These are phyloP conservation scores for Breynia disticha DNA, from an alignment of 441 rosid species.

Conservation along the genomic window DNA sequence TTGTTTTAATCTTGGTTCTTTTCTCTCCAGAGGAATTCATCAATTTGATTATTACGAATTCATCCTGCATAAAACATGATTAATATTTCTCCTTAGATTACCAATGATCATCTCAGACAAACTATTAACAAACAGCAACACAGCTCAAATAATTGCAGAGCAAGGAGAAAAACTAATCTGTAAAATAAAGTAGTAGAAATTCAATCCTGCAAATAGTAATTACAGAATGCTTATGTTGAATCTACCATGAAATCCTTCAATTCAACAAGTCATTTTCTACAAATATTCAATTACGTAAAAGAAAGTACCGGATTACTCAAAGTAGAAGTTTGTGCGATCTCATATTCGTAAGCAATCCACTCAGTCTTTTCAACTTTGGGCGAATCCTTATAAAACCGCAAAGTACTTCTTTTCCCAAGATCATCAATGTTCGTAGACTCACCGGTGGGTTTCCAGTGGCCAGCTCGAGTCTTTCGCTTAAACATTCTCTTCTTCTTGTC, in stretches of 20 bases:
- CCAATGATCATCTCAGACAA: neutral
- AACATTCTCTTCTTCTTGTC: neutral
- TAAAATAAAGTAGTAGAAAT: neutral
- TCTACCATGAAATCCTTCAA: no score
- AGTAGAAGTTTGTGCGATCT: neutral
- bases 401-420: neutral
- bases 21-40: neutral
- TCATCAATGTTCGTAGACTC: neutral
- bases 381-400: neutral
- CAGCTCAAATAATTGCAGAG: neutral
- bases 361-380: neutral
- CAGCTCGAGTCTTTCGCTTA: neutral
- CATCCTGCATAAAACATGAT: neutral
- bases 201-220: neutral
- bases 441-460: neutral
- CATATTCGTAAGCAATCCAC: neutral
- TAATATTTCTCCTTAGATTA: neutral
- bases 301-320: neutral
- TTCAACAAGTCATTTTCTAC: no score
- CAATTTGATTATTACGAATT: neutral
- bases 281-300: neutral
- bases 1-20: neutral
- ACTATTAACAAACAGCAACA: neutral
- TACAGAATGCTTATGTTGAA: no score
- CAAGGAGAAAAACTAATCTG: neutral